Evolutionary conservation across 208 protist genomes (phyloP), one percentile per base, ranked within the genome.

Genomic region (Acanthamoeba lenticulata): DNA sequence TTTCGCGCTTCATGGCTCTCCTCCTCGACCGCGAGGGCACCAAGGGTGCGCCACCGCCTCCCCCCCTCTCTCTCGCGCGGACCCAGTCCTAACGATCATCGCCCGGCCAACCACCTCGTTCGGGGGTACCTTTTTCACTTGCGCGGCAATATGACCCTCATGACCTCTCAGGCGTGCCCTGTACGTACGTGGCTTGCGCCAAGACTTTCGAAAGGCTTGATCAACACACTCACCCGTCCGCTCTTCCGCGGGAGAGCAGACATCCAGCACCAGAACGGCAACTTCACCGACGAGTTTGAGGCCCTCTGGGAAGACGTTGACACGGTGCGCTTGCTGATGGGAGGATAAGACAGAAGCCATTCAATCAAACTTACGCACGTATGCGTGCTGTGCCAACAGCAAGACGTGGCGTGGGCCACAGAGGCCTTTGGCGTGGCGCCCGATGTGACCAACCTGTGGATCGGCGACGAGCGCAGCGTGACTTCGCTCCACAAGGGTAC

Each of bases 381-480:
- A n/a, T n/a, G n/a, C n/a, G n/a, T n/a, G n/a, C n/a, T n/a, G n/a
- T n/a, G n/a, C n/a, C n/a, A n/a, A n/a, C 45, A 85, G 1, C 44
- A 90, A 40, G 60, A 89, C 38, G 32, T 81, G 27, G 4, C 74
- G 17, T 95, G 94, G 94, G 86, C 91, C 32, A 92, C 94, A 9
- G 94, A 95, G 79, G 94, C 49, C 32, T 62, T 95, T 19, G 45
- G 91, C 7, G 17, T 60, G 2, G 34, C 67, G 0, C 34, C 67
- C 5, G 95, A 97, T 72, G 94, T 95, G 27, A 32, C 92, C 34
- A 97, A 97, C 85, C 92, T 97, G 42, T 97, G 96, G 96, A 96
- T 96, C 42, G 96, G 96, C 47, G 86, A 94, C 13, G 60, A 96
- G 67, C 60, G 93, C 40, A 65, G 94, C 21, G 24, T 96, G 19